Base-by-base conservation (phyloP, 2,329 filamentous ascomycete species). In the Anthostomella pinea region DNA sequence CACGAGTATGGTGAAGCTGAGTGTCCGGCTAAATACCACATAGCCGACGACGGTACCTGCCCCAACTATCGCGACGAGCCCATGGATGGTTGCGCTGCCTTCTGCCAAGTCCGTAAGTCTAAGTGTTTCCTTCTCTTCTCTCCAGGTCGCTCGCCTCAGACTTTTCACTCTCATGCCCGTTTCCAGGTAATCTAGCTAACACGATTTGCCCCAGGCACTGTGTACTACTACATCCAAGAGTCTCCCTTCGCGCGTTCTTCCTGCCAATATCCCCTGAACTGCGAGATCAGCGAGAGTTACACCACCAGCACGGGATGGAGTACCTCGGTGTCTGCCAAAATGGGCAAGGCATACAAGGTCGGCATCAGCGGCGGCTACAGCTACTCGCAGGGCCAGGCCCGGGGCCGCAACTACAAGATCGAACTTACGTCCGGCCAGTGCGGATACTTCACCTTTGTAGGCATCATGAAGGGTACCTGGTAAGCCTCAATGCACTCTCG, bases 241-340 rank as follows among this genome's bases (percentile, higher is more conserved):
- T 23, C 62, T 58, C 62, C 62, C 57, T 41, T 64, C 56, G 58
- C 36, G 56, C 51, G 38, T 58, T 65, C 29, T 52, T 57, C 45
- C 49, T 60, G 35, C 49, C 58, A 44, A 57, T 54, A 3, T 55
- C 61, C 62, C 51, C 57, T 8, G 53, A 52, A 42, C 48, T 59
- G 14, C 56, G 55, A 22, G 45, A 54, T 42, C 56, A 8, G 23
- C 2, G 33, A 48, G 22, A 56, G 33, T 46, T 58, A 23, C 56
- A 56, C 62, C 41, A 63, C 8, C n/a, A 35, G 10, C 6, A 28
- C 31, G 8, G 54, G 58, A 4, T 54, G 56, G 33, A 52, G 48
- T 2, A 55, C 56, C 54, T 61, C 58, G 27, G 58, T 57, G 1
- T 64, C 34, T 3, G 51, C 62, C 28, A 66, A 46, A 23, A 9